Evolutionary conservation across 2,329 filamentous ascomycete species (phyloP), one percentile per base, ranked within the genome.

Genomic region (Sporothrix schenckii): DNA sequence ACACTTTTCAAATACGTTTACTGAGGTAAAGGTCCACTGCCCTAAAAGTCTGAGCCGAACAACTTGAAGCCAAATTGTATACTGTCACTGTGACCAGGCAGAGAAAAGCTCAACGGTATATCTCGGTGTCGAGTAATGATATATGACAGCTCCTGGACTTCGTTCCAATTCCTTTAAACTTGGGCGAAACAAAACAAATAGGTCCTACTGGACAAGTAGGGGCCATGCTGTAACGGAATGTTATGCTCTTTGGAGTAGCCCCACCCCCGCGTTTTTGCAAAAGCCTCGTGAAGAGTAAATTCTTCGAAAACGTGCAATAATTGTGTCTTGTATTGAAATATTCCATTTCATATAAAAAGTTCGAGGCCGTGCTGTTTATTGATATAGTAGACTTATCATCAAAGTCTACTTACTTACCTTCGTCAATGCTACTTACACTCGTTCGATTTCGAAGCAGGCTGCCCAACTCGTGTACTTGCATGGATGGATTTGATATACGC

Each of bases 191-290:
- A 61, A 63, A 63, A 47, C 39, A 61, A 47, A 24, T 41, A 0
- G 56, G 1, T 41, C 10, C 2, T 21, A 41, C n/a, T 19, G 2
- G 14, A 60, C n/a, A 39, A 27, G 39, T 30, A 30, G 30, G 39
- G 5, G 1, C 16, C n/a, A 58, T 21, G 16, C 13, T 39, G n/a
- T 27, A 58, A 30, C n/a, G 58, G 58, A 5, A n/a, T 61, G 11
- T 11, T 39, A 61, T 13, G 58, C 58, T 34, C 58, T 27, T 61
- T 44, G 27, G n/a, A n/a, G 58, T n/a, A 27, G 39, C 24, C 58
- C 58, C 58, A 63, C 58, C 58, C 39, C 58, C 58, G 39, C 58
- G 21, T 47, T 63, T 63, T 27, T 2, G n/a, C 34, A 44, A 9
- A 39, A 34, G 30, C 6, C n/a, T n/a, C n/a, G n/a, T n/a, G n/a